Evolutionary conservation across 805 yeast genomes (phyloP).

Genomic region (Saccharomycopsis fermentans): DNA sequence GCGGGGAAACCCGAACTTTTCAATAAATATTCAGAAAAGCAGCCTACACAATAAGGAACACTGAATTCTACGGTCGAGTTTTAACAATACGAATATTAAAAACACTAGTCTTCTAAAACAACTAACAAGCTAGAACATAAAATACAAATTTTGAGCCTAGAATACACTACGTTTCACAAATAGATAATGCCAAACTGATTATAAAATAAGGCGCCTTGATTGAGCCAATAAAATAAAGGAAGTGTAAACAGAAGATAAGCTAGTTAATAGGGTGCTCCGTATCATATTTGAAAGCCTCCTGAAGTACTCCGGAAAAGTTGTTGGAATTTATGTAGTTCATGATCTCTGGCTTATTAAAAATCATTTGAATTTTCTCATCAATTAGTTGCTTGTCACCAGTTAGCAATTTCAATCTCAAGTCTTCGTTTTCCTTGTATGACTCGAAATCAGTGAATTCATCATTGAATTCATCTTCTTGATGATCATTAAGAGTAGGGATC

Average conservation of each 20-base stretch:
- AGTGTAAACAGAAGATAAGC: too few species aligned
- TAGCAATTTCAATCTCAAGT: constrained; percentile 7
- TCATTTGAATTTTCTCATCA: constrained; percentile 43
- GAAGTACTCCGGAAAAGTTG: not conserved
- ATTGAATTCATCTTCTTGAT: constrained; percentile 1
- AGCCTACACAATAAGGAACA: too few species aligned
- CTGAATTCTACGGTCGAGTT: too few species aligned
- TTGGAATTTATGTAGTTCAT: not conserved
- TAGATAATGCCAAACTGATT: too few species aligned
- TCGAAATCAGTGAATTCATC: constrained; percentile 9
- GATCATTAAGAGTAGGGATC: constrained; percentile 4
- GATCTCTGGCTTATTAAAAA: constrained; percentile 45
- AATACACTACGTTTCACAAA: not conserved
- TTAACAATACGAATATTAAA: too few species aligned
- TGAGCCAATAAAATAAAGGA: too few species aligned
- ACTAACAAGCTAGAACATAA: too few species aligned
- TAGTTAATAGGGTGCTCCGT: not conserved
- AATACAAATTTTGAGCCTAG: too few species aligned
- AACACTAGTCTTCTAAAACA: too few species aligned
- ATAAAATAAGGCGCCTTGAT: too few species aligned
- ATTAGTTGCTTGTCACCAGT: constrained; percentile 43
- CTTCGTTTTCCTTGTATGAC: constrained; percentile 8
- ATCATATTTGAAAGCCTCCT: not conserved
- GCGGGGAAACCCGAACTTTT: not conserved
- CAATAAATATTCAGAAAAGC: not conserved